phyloP scores from a whole-genome alignment of 2,329 filamentous ascomycete genomes.

The Cadophora gregata region DNA sequence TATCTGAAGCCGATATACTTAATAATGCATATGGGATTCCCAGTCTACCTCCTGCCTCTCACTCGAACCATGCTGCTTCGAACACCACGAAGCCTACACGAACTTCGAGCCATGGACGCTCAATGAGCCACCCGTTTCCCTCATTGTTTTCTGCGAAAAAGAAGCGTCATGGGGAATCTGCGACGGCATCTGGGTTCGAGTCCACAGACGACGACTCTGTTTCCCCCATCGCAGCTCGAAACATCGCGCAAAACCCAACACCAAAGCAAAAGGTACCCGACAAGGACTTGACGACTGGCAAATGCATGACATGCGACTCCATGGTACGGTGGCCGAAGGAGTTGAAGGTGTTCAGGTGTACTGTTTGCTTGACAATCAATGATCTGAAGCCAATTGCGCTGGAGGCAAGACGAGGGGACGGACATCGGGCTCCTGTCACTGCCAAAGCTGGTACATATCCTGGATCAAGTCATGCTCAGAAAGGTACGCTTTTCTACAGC shows the following conservation, averaged over 20 bases:
- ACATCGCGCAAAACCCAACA: slow-evolving; percentile 34
- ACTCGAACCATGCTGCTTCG: slow-evolving; percentile 26
- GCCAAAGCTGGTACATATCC: slow-evolving; percentile 31
- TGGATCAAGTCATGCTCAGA: slow-evolving; percentile 31
- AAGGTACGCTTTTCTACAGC: slow-evolving; percentile 30
- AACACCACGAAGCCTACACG: slow-evolving; percentile 27
- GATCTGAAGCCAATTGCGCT: slow-evolving; percentile 63
- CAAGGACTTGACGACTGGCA: slow-evolving; percentile 70
- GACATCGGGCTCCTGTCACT: slow-evolving; percentile 31
- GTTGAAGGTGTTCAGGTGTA: slow-evolving; percentile 78
- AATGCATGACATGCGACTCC: slow-evolving; percentile 86
- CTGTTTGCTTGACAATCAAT: slow-evolving; percentile 84
- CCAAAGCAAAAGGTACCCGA: slow-evolving; percentile 48
- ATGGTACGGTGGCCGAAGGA: slow-evolving; percentile 80
- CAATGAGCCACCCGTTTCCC: slow-evolving; percentile 81
- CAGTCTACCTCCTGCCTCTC: slow-evolving; percentile 32
- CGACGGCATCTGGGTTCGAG: slow-evolving; percentile 49
- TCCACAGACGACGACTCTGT: slow-evolving; percentile 54
- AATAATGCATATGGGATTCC: slow-evolving; percentile 44
- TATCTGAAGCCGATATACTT: slow-evolving; percentile 43
- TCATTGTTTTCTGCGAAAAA: slow-evolving; percentile 70
- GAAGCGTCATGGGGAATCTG: slow-evolving; percentile 50
- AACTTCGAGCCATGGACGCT: slow-evolving; percentile 48
- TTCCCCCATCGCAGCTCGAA: slow-evolving; percentile 25
- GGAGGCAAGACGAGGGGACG: slow-evolving; percentile 40